Base-by-base conservation (phyloP, 2,329 filamentous ascomycete genomes). In the Ceratocystis papillata region DNA sequence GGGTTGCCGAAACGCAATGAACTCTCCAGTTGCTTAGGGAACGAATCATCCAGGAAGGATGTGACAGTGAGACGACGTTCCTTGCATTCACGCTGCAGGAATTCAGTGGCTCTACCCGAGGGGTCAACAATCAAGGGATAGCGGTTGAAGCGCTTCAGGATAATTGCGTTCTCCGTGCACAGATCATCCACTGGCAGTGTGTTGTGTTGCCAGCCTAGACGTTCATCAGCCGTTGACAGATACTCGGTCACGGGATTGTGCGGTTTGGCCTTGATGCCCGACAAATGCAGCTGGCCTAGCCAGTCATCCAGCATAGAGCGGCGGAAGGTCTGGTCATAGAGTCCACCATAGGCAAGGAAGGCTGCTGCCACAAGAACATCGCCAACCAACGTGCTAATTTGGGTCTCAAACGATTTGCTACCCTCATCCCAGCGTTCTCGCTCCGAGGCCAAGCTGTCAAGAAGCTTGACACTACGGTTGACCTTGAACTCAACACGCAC, bases 101-200 rank as follows among this genome's bases (percentile, higher is more conserved):
- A 99, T 72, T 99, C 94, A 0, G 90, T 94, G 25, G 93, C 90
- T 70, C 94, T 85, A 53, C 94, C 94, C 15, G 94, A 97, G 0
- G 95, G 95, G 75, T 99, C 94, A 74, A 99, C 96, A 75, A 99
- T 97, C 68, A 99, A 83, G 57, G 95, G 94, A 75, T 99, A 99
- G 69, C 94, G 85, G 79, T 99, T 99, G 85, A 96, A 99, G 67
- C 94, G 87, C 79, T 97, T 91, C 68, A 99, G 83, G 70, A 99
- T 88, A 73, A 99, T 96, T 57, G 95, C 94, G 73, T 99, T 99
- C 76, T 99, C 94, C 0, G 94, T 99, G 81, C 94, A 99, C 50
- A 99, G 83, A 73, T 99, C 94, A 74, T 99, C 94, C 3, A 96
- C 93, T 1, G 95, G 94, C 62, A 99, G 79, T 17, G 87, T 87